Evolutionary conservation across 306 rosid genomes (phyloP).

Genomic region (Acacia confusa): DNA sequence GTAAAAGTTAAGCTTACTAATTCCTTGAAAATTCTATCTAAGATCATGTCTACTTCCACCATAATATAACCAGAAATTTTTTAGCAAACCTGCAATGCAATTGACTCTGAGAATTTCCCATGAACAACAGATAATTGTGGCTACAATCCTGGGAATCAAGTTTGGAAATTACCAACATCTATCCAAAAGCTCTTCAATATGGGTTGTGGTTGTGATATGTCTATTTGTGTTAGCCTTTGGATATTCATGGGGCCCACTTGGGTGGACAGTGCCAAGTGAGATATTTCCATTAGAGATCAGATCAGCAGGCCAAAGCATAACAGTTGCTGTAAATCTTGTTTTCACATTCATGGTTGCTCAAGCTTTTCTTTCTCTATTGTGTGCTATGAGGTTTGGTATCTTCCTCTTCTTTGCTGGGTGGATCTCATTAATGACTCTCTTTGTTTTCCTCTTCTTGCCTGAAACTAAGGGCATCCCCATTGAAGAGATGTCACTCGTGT

Average conservation of each 20-base stretch:
- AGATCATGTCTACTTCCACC: no score
- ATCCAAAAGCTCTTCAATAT: conserved; percentile 46
- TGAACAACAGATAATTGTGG: conserved; percentile 49
- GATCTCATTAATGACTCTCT: conserved; percentile 64
- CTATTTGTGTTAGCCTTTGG: conserved; percentile 73
- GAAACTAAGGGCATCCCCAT: conserved; percentile 74
- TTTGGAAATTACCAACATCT: conserved; percentile 49
- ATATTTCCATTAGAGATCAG: conserved; percentile 63
- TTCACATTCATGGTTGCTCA: conserved; percentile 67
- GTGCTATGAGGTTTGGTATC: conserved; percentile 53
- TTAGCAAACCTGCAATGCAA: neutral
- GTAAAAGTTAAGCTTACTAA: no score
- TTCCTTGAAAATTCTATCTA: no score
- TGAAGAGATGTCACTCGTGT: conserved; percentile 56
- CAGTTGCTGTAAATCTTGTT: conserved; percentile 66
- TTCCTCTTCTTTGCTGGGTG: conserved; percentile 75
- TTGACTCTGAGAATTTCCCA: neutral
- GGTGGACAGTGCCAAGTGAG: conserved; percentile 80
- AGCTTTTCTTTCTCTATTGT: conserved; percentile 57
- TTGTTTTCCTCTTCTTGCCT: conserved; percentile 58
- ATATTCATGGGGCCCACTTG: conserved; percentile 81
- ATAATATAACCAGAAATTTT: no score
- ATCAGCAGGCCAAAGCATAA: conserved; percentile 74
- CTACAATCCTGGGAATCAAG: conserved; percentile 53
- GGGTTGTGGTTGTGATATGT: conserved; percentile 58